These are phyloP conservation scores for Candida sanyaensis DNA, from an alignment of 1,139 yeast genomes.

Conservation along the genomic window DNA sequence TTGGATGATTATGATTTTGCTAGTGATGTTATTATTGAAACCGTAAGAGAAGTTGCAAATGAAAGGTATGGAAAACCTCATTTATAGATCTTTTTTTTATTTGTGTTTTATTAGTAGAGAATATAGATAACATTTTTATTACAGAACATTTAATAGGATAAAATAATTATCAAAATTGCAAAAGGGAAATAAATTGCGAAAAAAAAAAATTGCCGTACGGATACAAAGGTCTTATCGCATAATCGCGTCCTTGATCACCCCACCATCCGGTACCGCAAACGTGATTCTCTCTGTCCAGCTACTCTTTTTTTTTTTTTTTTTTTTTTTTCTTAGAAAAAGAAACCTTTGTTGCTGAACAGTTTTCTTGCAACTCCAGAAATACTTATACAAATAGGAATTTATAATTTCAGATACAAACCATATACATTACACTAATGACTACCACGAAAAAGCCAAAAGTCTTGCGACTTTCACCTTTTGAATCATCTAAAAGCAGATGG, in stretches of 20 bases:
- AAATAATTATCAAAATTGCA: background rate
- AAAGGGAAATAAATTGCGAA: background rate
- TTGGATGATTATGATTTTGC: conserved; percentile 53
- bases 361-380: no score
- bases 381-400: background rate
- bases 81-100: background rate
- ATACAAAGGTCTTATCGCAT: no score
- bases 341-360: no score
- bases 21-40: conserved; percentile 26
- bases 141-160: background rate
- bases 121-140: background rate
- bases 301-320: no score
- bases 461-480: conserved; percentile 55
- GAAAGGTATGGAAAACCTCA: background rate
- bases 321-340: no score
- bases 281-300: no score
- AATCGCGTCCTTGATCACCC: no score
- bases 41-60: conserved; percentile 14
- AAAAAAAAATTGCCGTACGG: no score
- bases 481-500: conserved; percentile 60
- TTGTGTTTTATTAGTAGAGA: background rate
- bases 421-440: background rate
- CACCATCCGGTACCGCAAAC: no score
- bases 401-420: background rate
- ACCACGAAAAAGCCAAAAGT: conserved; percentile 46